These are phyloP conservation scores for Mortierella polycephala DNA, from an alignment of 371 early-diverging fungal species.

Conservation along the genomic window DNA sequence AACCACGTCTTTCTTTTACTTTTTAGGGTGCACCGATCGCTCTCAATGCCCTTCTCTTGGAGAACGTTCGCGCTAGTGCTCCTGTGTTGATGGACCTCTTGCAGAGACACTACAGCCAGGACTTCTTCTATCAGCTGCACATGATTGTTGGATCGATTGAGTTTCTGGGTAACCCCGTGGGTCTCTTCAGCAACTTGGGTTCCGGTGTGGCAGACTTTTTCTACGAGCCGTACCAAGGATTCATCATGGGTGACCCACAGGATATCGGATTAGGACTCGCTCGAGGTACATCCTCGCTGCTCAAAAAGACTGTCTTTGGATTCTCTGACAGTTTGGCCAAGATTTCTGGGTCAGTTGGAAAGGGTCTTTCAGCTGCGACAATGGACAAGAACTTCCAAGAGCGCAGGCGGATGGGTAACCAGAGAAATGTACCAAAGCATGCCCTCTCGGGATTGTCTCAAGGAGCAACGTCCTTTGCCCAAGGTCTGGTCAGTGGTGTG, in stretches of 20 bases:
- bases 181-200: slow-evolving; percentile 93
- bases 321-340: slow-evolving; percentile 95
- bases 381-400: slow-evolving; percentile 94
- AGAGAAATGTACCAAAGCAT: slow-evolving; percentile 93
- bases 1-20: neutral
- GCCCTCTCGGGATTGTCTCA: slow-evolving; percentile 90
- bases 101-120: slow-evolving; percentile 88
- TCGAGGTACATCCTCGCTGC: slow-evolving; percentile 90
- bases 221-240: slow-evolving; percentile 98
- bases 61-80: slow-evolving; percentile 87
- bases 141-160: slow-evolving; percentile 97
- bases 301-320: slow-evolving; percentile 97
- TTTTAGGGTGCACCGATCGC: slow-evolving; percentile 86
- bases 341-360: slow-evolving; percentile 95
- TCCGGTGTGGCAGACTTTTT: slow-evolving; percentile 97
- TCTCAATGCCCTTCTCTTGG: slow-evolving; percentile 91
- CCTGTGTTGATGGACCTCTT: slow-evolving; percentile 84
- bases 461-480: slow-evolving; percentile 90
- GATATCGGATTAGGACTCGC: slow-evolving; percentile 96
- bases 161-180: slow-evolving; percentile 98
- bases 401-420: slow-evolving; percentile 79
- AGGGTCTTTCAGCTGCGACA: slow-evolving; percentile 95
- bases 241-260: slow-evolving; percentile 96
- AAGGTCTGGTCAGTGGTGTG: slow-evolving; percentile 88
- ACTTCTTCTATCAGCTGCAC: slow-evolving; percentile 92